A percentile compares a stretch with the other conserved stretches of the same genome.
phyloP scores from a whole-genome alignment of 768 basidiomycete species.

The Cystofilobasidium capitatum region DNA sequence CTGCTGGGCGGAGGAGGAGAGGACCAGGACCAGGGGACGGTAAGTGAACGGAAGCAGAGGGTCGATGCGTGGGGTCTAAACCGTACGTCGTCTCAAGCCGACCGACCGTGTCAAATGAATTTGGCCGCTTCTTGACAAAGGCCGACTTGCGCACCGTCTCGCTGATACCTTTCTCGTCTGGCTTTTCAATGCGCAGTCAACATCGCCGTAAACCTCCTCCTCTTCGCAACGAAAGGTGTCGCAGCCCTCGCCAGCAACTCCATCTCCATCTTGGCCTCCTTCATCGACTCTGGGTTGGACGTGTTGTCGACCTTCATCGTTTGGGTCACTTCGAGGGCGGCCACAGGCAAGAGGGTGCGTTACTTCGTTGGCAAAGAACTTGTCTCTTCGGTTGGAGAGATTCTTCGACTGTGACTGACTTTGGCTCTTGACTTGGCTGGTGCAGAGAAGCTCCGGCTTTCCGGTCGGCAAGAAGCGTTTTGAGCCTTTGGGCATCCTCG shows the following conservation, averaged over 20 bases:
- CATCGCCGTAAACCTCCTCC: slow-evolving; percentile 17
- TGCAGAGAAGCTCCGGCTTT: background rate
- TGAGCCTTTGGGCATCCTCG: slow-evolving; percentile 15
- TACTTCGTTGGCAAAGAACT: background rate
- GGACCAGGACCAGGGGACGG: background rate
- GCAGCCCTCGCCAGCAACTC: slow-evolving; percentile 9
- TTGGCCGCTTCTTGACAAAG: background rate
- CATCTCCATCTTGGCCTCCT: slow-evolving; percentile 14
- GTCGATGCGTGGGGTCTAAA: slow-evolving; percentile 1
- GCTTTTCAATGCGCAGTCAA: slow-evolving; percentile 1
- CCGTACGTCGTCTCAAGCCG: background rate
- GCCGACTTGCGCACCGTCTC: background rate
- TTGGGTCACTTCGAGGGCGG: slow-evolving; percentile 12
- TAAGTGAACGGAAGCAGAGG: background rate
- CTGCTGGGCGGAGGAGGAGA: background rate
- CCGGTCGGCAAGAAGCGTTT: slow-evolving; percentile 21
- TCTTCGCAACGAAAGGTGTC: slow-evolving; percentile 9
- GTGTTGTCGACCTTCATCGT: slow-evolving; percentile 21
- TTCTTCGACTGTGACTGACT: background rate
- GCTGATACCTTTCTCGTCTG: background rate
- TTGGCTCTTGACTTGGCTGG: background rate
- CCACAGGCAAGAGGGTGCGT: slow-evolving; percentile 6
- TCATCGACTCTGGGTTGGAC: slow-evolving; percentile 15
- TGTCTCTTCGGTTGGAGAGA: background rate
- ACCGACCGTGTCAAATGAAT: slow-evolving; percentile 1